Evolutionary conservation across 305 asterid species (phyloP).

Genomic region (Petunia hybrid): DNA sequence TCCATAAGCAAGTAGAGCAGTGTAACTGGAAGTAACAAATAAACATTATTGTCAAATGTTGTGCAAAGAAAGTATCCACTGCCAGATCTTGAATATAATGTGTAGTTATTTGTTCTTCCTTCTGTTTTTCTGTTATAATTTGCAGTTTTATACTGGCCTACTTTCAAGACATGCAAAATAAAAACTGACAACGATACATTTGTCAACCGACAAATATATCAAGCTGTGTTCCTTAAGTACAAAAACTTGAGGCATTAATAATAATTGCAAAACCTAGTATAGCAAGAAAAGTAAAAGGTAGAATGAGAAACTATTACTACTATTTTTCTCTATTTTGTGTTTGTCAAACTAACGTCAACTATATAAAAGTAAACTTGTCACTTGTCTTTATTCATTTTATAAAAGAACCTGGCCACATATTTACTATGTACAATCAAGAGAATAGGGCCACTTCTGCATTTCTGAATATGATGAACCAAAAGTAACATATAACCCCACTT

Average conservation of each 20-base stretch:
- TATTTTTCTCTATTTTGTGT: background rate
- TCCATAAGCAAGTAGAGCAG: conserved; percentile 63
- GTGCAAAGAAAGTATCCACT: background rate
- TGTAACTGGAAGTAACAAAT: conserved; percentile 60
- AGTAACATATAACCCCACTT: background rate
- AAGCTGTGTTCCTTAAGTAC: background rate
- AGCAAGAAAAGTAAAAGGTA: background rate
- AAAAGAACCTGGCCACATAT: background rate
- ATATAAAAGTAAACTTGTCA: background rate
- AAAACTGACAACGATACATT: background rate
- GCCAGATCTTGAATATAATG: background rate
- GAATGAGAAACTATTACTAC: background rate
- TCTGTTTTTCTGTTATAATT: background rate
- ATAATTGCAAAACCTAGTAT: background rate
- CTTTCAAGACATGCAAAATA: background rate
- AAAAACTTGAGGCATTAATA: background rate
- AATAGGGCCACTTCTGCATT: background rate
- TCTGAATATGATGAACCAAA: background rate
- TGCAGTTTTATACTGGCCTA: background rate
- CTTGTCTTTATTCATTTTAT: background rate
- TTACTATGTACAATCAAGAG: background rate
- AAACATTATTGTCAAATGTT: background rate
- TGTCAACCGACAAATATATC: background rate
- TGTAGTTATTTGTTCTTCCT: background rate
- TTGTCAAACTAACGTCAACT: background rate